Conservation (phyloP, 495 filamentous ascomycete species). For the Aspergillus cristatus region DNA sequence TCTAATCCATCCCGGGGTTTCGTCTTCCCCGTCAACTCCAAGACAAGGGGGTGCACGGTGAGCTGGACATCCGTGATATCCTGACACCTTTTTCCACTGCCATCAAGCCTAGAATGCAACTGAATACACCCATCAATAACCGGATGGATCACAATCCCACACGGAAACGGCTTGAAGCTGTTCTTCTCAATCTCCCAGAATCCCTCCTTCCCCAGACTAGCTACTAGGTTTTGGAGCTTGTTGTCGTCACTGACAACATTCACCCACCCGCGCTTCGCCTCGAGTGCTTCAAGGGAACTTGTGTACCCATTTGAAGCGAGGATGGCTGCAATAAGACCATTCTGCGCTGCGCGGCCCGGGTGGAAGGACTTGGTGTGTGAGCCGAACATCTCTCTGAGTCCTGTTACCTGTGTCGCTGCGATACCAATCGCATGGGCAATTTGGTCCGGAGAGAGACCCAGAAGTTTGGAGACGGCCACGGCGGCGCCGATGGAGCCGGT, state of each 20-base stretch:
- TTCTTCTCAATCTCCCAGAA: conserved; percentile 45
- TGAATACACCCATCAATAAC: conserved; percentile 43
- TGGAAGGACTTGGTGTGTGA: conserved; percentile 48
- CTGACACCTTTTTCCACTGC: conserved; percentile 9
- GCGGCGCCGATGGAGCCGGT: conserved; percentile 46
- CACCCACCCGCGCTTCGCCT: conserved; percentile 46
- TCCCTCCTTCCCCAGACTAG: conserved; percentile 4
- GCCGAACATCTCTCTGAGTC: conserved; percentile 45
- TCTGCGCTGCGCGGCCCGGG: conserved; percentile 42
- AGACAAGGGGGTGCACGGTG: conserved; percentile 41
- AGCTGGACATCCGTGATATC: conserved; percentile 16
- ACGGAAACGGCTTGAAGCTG: conserved; percentile 48
- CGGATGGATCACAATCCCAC: conserved; percentile 49
- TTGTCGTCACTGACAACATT: conserved; percentile 29
- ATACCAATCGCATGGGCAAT: conserved; percentile 44
- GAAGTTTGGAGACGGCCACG: conserved; percentile 47
- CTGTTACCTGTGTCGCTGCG: conserved; percentile 42
- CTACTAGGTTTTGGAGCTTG: conserved; percentile 7
- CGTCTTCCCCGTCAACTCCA: conserved; percentile 45
- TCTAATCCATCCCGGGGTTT: conserved; percentile 40
- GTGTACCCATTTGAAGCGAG: conserved; percentile 40
- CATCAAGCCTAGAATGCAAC: conserved; percentile 26
- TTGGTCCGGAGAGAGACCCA: conserved; percentile 24
- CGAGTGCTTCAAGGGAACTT: conserved; percentile 35
- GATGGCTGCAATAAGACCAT: conserved; percentile 40